phyloP scores from a whole-genome alignment of 2,329 filamentous ascomycete genomes.

The Cordyceps cicadae region DNA sequence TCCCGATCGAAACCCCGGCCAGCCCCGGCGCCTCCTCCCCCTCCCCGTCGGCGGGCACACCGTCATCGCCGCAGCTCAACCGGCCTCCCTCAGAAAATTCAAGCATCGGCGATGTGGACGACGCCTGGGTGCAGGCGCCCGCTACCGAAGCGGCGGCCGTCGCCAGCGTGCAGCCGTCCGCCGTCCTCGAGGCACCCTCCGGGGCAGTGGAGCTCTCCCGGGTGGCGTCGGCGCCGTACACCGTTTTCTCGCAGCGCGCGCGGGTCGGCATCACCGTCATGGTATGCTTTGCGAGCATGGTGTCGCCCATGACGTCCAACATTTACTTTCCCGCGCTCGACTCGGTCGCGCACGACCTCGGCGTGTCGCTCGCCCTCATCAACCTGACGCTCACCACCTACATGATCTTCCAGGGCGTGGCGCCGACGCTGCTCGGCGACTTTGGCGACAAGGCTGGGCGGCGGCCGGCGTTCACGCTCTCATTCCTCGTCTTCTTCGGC shows the following conservation, averaged over 20 bases:
- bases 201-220: slow-evolving; percentile 17
- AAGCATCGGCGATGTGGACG: not conserved
- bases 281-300: slow-evolving; percentile 43
- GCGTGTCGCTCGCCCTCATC: slow-evolving; percentile 32
- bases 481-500: slow-evolving; percentile 47
- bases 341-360: slow-evolving; percentile 30
- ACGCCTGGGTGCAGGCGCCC: not conserved
- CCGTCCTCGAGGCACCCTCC: not conserved
- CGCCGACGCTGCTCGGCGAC: slow-evolving; percentile 53
- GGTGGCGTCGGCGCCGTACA: slow-evolving; percentile 23
- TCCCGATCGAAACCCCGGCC: not conserved
- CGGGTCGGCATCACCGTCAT: slow-evolving; percentile 42
- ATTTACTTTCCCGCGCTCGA: slow-evolving; percentile 42
- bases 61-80: not conserved
- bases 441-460: slow-evolving; percentile 53
- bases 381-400: slow-evolving; percentile 50
- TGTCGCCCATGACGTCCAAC: slow-evolving; percentile 52
- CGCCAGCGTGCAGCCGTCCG: not conserved
- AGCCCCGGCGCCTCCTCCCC: slow-evolving; percentile 1
- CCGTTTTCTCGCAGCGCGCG: slow-evolving; percentile 23
- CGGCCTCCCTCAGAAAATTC: not conserved
- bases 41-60: not conserved
- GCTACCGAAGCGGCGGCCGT: not conserved
- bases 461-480: slow-evolving; percentile 52
- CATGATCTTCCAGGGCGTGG: slow-evolving; percentile 55